Evolutionary conservation across 768 basidiomycete genomes (phyloP).

Genomic region (Galerina marginata): DNA sequence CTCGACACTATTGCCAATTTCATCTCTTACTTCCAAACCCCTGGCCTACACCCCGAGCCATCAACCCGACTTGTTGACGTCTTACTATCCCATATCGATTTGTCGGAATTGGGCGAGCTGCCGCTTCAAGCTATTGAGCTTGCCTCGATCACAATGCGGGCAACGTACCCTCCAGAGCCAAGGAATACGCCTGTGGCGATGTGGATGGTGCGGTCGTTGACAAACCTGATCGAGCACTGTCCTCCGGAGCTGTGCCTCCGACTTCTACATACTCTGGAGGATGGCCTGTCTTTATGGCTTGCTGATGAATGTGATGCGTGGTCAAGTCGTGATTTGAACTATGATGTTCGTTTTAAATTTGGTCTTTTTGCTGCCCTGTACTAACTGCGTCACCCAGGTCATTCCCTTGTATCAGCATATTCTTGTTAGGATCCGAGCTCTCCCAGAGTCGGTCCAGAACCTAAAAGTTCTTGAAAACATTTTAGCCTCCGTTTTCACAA

Average conservation of each 20-base stretch:
- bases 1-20: slow-evolving; percentile 60
- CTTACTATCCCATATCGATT: slow-evolving; percentile 59
- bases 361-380: neutral
- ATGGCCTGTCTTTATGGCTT: slow-evolving; percentile 66
- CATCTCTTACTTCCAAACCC: slow-evolving; percentile 43
- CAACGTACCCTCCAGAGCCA: slow-evolving; percentile 70
- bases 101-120: slow-evolving; percentile 54
- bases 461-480: slow-evolving; percentile 55
- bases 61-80: slow-evolving; percentile 65
- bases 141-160: slow-evolving; percentile 60
- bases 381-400: slow-evolving; percentile 44
- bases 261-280: slow-evolving; percentile 55
- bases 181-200: slow-evolving; percentile 56
- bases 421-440: slow-evolving; percentile 53
- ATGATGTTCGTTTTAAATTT: slow-evolving; percentile 52
- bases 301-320: slow-evolving; percentile 60
- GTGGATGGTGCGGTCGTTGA: slow-evolving; percentile 68
- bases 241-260: slow-evolving; percentile 50
- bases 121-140: slow-evolving; percentile 63
- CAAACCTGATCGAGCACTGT: slow-evolving; percentile 58
- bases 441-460: slow-evolving; percentile 44
- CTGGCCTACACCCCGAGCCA: slow-evolving; percentile 33
- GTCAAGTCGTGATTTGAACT: slow-evolving; percentile 56
- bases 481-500: slow-evolving; percentile 62
- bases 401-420: slow-evolving; percentile 67